Percentiles rank a stretch among this genome's conserved stretches.
Conservation (phyloP, 208 protist species). For the Trypanosoma mega region DNA sequence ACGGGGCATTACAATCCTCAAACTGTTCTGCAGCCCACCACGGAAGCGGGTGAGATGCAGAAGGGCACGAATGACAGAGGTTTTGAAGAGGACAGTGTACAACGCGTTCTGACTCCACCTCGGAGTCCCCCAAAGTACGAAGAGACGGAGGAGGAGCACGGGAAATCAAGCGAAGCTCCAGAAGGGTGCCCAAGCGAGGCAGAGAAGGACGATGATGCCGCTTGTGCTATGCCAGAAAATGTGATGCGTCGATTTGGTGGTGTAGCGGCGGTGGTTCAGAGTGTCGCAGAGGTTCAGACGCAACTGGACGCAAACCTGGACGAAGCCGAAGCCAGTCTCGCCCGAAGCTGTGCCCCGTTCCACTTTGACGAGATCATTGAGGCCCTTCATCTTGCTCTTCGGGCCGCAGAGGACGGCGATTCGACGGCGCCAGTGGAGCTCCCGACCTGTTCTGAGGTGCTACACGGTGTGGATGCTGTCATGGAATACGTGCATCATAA, state of each 20-base stretch:
- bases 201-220: neutral
- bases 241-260: constrained; percentile 17
- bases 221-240: constrained; percentile 6
- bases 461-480: constrained; percentile 69
- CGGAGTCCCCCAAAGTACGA: no score
- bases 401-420: constrained; percentile 61
- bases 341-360: constrained; percentile 42
- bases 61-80: no score
- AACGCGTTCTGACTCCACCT: no score
- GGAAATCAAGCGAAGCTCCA: constrained; percentile 37
- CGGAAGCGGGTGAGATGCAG: no score
- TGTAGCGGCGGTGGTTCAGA: constrained; percentile 33
- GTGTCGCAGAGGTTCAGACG: constrained; percentile 29
- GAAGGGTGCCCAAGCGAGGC: neutral
- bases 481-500: constrained; percentile 47
- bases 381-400: constrained; percentile 39
- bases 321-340: constrained; percentile 44
- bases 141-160: no score
- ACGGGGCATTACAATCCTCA: constrained; percentile 60
- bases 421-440: constrained; percentile 37
- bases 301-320: constrained; percentile 68
- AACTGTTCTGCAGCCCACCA: constrained; percentile 45
- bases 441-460: constrained; percentile 31
- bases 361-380: constrained; percentile 59
- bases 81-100: no score